These are phyloP conservation scores for Brachypodium distachyon DNA, from an alignment of 202 grass and related monocot species.

Conservation along the genomic window DNA sequence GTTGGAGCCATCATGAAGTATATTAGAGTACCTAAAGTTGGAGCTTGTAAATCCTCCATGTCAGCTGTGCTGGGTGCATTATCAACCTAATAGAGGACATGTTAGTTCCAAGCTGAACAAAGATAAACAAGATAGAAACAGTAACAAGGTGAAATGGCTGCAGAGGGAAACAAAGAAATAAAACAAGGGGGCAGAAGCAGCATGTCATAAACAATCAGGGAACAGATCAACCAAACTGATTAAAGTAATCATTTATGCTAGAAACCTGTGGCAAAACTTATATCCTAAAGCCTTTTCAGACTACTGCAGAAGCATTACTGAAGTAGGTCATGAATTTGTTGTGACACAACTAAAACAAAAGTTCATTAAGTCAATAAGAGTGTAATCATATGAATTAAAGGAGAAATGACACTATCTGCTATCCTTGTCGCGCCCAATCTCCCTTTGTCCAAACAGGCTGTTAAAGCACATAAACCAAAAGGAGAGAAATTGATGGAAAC, in stretches of 20 bases:
- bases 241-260: not conserved
- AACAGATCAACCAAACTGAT: not conserved
- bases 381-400: not conserved
- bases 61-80: conserved; percentile 20
- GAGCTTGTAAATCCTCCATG: conserved; percentile 39
- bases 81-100: conserved; percentile 32
- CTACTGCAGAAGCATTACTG: not conserved
- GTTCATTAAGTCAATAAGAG: not conserved
- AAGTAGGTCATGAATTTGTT: not conserved
- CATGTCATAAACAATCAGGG: not conserved
- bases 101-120: conserved; percentile 16
- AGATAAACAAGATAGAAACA: not conserved
- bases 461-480: not conserved
- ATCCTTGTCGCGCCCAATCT: not conserved
- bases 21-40: conserved; percentile 43
- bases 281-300: not conserved
- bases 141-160: not conserved
- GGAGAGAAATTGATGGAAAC: not conserved
- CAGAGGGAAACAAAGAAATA: not conserved
- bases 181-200: not conserved
- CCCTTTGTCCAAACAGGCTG: not conserved
- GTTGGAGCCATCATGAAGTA: conserved; percentile 84
- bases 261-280: not conserved
- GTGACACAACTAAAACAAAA: not conserved
- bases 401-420: not conserved